phyloP scores from a whole-genome alignment of 2,329 filamentous ascomycete species.

The Hypoxylon sp. region DNA sequence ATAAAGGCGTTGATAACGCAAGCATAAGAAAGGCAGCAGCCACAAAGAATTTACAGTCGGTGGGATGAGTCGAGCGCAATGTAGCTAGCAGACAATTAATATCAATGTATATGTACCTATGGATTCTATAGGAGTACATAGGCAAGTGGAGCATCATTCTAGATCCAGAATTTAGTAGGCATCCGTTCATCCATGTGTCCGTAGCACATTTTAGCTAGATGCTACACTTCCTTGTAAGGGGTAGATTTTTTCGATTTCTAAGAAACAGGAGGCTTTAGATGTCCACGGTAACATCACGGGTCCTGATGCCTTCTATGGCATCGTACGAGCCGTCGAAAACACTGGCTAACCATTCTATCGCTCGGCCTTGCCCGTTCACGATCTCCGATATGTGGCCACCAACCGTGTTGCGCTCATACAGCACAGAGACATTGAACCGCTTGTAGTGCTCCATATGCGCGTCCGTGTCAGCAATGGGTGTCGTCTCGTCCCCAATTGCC shows the following conservation, averaged over 20 bases:
- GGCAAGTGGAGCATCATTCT: no score
- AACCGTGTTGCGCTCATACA: slow-evolving; percentile 61
- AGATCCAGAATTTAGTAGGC: no score
- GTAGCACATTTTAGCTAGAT: no score
- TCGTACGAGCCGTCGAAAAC: slow-evolving; percentile 39
- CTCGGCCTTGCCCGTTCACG: slow-evolving; percentile 34
- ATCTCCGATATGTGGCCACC: slow-evolving; percentile 59
- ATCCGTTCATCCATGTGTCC: no score
- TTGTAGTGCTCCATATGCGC: slow-evolving; percentile 60
- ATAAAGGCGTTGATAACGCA: no score
- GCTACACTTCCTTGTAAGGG: no score
- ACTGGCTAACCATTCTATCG: slow-evolving; percentile 35
- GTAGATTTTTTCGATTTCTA: background rate
- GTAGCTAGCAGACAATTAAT: no score
- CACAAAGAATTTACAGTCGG: no score
- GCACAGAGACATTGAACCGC: slow-evolving; percentile 57
- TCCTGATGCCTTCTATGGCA: slow-evolving; percentile 5
- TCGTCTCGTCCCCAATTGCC: slow-evolving; percentile 63
- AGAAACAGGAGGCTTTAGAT: slow-evolving; percentile 17
- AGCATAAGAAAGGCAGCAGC: no score
- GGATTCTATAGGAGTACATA: no score
- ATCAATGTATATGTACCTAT: no score
- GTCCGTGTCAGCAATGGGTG: slow-evolving; percentile 61
- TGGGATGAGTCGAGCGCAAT: no score
- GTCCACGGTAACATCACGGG: slow-evolving; percentile 37